Base-by-base conservation (phyloP, 768 basidiomycete species). In the Mycena sanguinolenta region DNA sequence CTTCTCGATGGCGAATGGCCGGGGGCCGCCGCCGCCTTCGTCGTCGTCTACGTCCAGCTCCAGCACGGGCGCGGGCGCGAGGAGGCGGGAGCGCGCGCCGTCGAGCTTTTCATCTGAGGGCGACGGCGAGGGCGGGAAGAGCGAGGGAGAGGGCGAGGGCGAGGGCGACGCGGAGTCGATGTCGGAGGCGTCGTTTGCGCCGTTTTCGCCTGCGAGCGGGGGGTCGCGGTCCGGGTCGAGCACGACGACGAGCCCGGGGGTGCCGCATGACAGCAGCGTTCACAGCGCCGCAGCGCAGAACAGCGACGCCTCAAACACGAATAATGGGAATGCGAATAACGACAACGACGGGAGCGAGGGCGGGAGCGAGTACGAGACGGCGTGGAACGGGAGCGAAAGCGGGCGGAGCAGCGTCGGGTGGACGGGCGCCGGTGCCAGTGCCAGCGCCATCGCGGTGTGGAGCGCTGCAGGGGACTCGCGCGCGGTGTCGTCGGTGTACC, bases 171-270 rank as follows among this genome's bases (percentile, higher is more conserved):
- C 65, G 14, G 75, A 69, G 19, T 73, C 75, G 52, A 71, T 65
- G 17, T 74, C 75, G 52, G 72, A 75, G 32, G 70, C 65, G 55
- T 73, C 73, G 34, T 77, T 73, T 60, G 58, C 69, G 49, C 23
- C 23, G 59, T 71, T 74, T 49, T 60, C 76, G 67, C 39, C 79
- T 74, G n/a, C 44, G 49, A 75, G 63, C 63, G 74, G 58, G 44
- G 77, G 72, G 34, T 76, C 73, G 42, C 75, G 75, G 50, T 63
- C 73, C 49, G 77, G 72, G 34, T 76, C 73, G 42, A 76, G 75
- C 53, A 65, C 73, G 28, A 65, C 76, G 12, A 73, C 38, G 49
- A 50, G 49, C 14, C 49, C 49, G 44, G 44, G 44, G 7, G 21
- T 23, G 7, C n/a, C n/a, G n/a, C 19, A n/a, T 7, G 44, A 42